These are phyloP conservation scores for Solanum etuberosum DNA, from an alignment of 257 asterid genomes.

Conservation along the genomic window DNA sequence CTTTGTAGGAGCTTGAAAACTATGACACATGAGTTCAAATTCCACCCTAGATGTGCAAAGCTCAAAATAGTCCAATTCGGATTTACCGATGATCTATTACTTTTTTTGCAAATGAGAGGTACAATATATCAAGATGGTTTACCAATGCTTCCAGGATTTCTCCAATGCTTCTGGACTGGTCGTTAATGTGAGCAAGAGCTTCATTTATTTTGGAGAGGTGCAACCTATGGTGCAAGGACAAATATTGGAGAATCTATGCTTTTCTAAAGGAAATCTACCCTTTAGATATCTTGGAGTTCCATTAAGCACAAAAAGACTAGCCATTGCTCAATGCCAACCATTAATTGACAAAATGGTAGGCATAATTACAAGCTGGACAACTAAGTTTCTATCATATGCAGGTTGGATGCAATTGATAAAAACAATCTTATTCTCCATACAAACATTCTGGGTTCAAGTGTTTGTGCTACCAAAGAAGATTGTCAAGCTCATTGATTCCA, in stretches of 20 bases:
- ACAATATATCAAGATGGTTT: too few relatives aligned
- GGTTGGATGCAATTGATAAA: background rate
- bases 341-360: background rate
- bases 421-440: background rate
- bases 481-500: background rate
- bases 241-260: background rate
- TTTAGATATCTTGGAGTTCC: background rate
- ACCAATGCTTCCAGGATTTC: background rate
- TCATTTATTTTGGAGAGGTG: background rate
- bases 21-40: too few relatives aligned
- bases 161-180: background rate
- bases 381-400: background rate
- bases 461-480: background rate
- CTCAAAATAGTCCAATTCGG: too few relatives aligned
- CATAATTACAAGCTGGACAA: background rate
- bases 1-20: too few relatives aligned
- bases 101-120: too few relatives aligned
- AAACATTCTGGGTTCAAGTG: background rate
- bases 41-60: too few relatives aligned
- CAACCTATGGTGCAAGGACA: background rate
- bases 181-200: background rate
- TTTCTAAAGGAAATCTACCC: background rate
- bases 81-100: too few relatives aligned
- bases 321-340: background rate
- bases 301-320: background rate